Evolutionary conservation across 495 filamentous ascomycete species (phyloP).

Genomic region (Tuber brumale): DNA sequence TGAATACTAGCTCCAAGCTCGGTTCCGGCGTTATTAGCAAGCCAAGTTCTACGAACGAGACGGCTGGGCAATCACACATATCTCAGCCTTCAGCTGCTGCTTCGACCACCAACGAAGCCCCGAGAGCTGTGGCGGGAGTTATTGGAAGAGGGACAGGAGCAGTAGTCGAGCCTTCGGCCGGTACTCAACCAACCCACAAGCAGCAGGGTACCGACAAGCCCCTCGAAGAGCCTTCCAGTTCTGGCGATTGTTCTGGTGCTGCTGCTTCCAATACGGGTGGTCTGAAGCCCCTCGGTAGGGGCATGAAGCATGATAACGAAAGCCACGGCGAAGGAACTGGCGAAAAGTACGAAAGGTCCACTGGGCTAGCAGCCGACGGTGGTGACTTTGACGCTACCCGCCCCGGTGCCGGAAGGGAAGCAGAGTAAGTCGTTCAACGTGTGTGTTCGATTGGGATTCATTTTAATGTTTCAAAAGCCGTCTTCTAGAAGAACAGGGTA

Average conservation of each 20-base stretch:
- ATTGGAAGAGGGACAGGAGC: constrained; percentile 28
- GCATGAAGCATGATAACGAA: constrained; percentile 13
- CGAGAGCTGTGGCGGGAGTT: background rate
- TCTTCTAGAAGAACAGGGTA: constrained; percentile 31
- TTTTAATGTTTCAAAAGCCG: constrained; percentile 26
- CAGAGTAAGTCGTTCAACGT: constrained; percentile 51
- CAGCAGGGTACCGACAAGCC: constrained; percentile 45
- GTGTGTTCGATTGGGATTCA: background rate
- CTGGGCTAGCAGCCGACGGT: constrained; percentile 52
- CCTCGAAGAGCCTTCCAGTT: constrained; percentile 30
- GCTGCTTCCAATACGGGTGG: constrained; percentile 7
- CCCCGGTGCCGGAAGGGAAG: constrained; percentile 59
- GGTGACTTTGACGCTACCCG: constrained; percentile 55
- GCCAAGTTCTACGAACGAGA: background rate
- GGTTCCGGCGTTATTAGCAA: background rate
- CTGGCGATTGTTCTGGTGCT: constrained; percentile 15
- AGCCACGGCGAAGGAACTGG: constrained; percentile 47
- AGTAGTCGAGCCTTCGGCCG: constrained; percentile 11
- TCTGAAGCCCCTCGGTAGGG: constrained; percentile 30
- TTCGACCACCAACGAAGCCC: constrained; percentile 7
- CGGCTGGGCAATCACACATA: constrained; percentile 7
- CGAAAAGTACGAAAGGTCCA: constrained; percentile 52
- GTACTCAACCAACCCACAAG: constrained; percentile 30
- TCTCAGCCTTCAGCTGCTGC: constrained; percentile 14
- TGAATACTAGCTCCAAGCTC: background rate